Percentiles rank a stretch among this genome's conserved stretches.
Conservation (phyloP, 108 stramenopile genomes). For the Chaetoceros muelleri region DNA sequence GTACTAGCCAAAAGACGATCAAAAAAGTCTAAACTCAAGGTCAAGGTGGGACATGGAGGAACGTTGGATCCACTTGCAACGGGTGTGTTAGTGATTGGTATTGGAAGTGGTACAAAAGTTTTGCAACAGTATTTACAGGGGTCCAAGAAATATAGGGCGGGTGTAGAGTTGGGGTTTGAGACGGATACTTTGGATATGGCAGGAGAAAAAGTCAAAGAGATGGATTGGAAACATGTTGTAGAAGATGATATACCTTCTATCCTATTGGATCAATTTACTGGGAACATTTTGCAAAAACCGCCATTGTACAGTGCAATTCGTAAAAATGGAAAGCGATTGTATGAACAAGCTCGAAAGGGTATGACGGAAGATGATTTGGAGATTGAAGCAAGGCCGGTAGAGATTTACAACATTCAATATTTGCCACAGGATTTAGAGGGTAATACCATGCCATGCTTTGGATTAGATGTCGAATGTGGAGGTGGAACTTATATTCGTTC, state of each 20-base stretch:
- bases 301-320: constrained; percentile 75
- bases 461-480: constrained; percentile 70
- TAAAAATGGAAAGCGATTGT: constrained; percentile 72
- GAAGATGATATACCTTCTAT: constrained; percentile 23
- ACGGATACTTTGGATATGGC: constrained; percentile 81
- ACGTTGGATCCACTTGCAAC: constrained; percentile 93
- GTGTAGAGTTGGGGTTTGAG: constrained; percentile 61
- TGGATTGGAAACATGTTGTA: constrained; percentile 47
- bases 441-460: constrained; percentile 47
- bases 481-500: constrained; percentile 88
- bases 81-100: constrained; percentile 89
- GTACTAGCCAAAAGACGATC: constrained; percentile 8
- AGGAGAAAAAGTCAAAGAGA: constrained; percentile 46
- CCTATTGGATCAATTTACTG: constrained; percentile 38
- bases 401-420: constrained; percentile 30
- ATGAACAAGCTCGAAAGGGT: constrained; percentile 66
- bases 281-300: constrained; percentile 80
- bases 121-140: constrained; percentile 59
- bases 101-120: constrained; percentile 76
- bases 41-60: constrained; percentile 93
- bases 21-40: constrained; percentile 14
- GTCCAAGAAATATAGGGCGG: constrained; percentile 68
- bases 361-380: constrained; percentile 35
- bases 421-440: constrained; percentile 1
- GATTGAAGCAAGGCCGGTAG: constrained; percentile 39